Percentiles rank a stretch among this genome's conserved stretches.
Conservation (phyloP, 257 asterid species). For the Verbascum thapsus region DNA sequence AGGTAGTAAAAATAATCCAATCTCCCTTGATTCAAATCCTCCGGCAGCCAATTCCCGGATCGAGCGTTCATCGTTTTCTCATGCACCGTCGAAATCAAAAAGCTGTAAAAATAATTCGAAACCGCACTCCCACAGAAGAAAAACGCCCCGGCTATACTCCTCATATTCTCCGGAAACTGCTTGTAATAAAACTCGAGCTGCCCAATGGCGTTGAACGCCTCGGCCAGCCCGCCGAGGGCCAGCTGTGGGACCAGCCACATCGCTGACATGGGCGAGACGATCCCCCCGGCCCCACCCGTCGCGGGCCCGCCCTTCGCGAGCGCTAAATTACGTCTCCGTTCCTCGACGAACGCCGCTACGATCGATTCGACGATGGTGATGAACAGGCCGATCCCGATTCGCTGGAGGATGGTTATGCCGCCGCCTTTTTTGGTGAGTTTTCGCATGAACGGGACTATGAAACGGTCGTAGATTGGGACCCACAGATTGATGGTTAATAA, state of each 20-base stretch:
- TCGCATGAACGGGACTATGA: constrained; percentile 45
- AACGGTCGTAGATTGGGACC: constrained; percentile 64
- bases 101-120: constrained; percentile 53
- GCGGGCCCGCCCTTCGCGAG: constrained; percentile 18
- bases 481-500: constrained; percentile 61
- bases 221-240: constrained; percentile 60
- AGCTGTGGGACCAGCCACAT: constrained; percentile 76
- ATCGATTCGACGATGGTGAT: constrained; percentile 43
- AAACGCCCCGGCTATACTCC: constrained; percentile 72
- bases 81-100: constrained; percentile 51
- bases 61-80: constrained; percentile 37
- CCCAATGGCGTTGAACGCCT: constrained; percentile 64
- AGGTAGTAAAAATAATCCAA: constrained; percentile 69
- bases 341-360: constrained; percentile 55
- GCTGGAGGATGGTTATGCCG: constrained; percentile 69
- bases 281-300: constrained; percentile 4
- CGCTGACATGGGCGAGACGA: constrained; percentile 58
- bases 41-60: constrained; percentile 71
- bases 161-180: constrained; percentile 89
- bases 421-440: constrained; percentile 44
- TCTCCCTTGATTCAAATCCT: constrained; percentile 74
- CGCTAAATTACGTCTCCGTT: constrained; percentile 43
- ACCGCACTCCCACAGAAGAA: constrained; percentile 53
- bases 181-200: constrained; percentile 71
- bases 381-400: constrained; percentile 66